Conservation (phyloP, 2,329 filamentous ascomycete genomes). For the Pseudogymnoascus sp. region DNA sequence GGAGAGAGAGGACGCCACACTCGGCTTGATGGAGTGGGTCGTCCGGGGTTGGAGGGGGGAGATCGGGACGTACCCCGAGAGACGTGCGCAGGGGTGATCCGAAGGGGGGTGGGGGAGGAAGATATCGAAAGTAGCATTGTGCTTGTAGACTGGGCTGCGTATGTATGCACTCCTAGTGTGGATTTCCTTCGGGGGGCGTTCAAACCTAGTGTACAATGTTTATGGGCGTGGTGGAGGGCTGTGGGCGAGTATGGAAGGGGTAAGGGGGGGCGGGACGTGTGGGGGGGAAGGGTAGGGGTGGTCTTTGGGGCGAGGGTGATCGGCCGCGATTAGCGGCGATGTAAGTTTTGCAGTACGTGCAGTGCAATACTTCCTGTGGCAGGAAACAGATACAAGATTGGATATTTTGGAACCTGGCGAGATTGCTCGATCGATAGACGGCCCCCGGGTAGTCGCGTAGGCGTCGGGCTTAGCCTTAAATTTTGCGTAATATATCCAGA, state of each 20-base stretch:
- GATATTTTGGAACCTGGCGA: not conserved
- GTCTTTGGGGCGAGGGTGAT: not conserved
- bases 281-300: not conserved
- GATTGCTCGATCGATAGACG: not conserved
- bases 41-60: not conserved
- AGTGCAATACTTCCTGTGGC: not conserved
- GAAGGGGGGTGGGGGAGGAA: not conserved
- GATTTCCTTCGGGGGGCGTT: too few relatives aligned
- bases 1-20: not conserved
- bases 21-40: not conserved
- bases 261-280: not conserved
- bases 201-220: not conserved
- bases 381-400: not conserved
- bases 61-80: not conserved
- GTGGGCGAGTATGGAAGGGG: not conserved
- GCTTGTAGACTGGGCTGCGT: too few relatives aligned
- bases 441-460: not conserved
- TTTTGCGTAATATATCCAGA: constrained; percentile 3
- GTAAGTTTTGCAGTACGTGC: not conserved
- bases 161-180: too few relatives aligned
- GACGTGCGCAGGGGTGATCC: not conserved
- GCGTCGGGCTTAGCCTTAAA: not conserved
- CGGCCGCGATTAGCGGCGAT: constrained; percentile 2
- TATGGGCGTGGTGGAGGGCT: not conserved
- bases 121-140: too few relatives aligned